These are phyloP conservation scores for Colletotrichum plurivorum DNA, from an alignment of 2,329 filamentous ascomycete genomes.

Conservation along the genomic window DNA sequence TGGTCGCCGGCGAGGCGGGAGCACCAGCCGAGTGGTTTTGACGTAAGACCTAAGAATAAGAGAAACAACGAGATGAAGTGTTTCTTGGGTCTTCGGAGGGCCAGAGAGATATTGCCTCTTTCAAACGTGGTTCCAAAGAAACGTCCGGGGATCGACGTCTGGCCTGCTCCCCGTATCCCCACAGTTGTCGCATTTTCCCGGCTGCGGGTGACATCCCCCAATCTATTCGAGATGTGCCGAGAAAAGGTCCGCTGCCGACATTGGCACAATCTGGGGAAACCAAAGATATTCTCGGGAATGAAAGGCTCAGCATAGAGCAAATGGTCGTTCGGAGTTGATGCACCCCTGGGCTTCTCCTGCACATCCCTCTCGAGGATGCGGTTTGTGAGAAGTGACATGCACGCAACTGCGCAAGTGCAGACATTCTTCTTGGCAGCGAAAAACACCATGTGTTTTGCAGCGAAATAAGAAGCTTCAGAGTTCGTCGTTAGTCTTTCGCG, in stretches of 20 bases:
- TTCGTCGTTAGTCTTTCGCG: no score
- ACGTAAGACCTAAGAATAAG: not conserved
- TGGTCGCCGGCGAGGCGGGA: not conserved
- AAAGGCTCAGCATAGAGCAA: no score
- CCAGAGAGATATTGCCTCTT: not conserved
- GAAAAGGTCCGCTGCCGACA: not conserved
- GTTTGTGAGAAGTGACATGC: no score
- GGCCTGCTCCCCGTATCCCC: not conserved
- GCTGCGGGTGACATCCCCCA: not conserved
- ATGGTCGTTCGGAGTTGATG: no score
- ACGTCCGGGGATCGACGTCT: no score
- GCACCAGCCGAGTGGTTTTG: not conserved
- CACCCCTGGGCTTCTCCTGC: no score
- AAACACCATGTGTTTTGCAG: no score
- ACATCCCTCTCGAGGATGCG: no score
- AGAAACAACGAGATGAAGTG: not conserved
- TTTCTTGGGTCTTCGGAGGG: conserved; percentile 4
- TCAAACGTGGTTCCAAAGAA: not conserved
- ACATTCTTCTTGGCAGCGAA: no score
- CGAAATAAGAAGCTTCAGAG: no score
- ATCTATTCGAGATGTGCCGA: not conserved
- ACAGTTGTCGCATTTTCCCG: not conserved
- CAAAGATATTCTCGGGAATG: no score
- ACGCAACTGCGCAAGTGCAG: no score
- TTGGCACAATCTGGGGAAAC: not conserved